Evolutionary conservation across 2,329 filamentous ascomycete species (phyloP).

Genomic region (Cryphonectria radicalis): DNA sequence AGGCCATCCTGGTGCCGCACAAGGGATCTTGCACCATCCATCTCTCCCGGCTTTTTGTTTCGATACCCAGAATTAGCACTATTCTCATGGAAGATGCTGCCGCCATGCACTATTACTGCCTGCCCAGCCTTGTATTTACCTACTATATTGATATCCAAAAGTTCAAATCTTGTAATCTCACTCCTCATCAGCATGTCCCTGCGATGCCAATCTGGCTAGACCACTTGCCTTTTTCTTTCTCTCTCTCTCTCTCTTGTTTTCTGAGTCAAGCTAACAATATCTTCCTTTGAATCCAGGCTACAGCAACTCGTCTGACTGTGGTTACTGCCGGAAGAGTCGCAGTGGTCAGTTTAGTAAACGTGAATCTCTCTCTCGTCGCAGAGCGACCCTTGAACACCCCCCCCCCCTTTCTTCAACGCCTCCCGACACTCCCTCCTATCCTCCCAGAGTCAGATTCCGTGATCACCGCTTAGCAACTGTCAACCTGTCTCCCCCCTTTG

Average conservation of each 20-base stretch:
- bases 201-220: neutral
- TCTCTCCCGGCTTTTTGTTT: neutral
- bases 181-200: neutral
- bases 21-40: neutral
- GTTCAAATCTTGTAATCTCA: neutral
- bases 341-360: slow-evolving; percentile 56
- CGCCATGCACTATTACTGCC: neutral
- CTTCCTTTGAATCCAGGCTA: slow-evolving; percentile 46
- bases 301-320: slow-evolving; percentile 55
- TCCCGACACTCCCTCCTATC: neutral
- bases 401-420: neutral
- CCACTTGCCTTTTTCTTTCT: neutral
- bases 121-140: neutral
- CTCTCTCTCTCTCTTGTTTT: neutral
- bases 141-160: no score
- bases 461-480: neutral
- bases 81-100: neutral
- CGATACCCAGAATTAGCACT: neutral
- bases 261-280: neutral
- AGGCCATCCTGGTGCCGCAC: slow-evolving; percentile 1
- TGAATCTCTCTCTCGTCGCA: slow-evolving; percentile 38
- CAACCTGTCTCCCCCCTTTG: neutral
- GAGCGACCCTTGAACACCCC: neutral
- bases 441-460: neutral
- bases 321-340: slow-evolving; percentile 54